Conservation (phyloP, 441 rosid genomes). For the Manihot esculenta region DNA sequence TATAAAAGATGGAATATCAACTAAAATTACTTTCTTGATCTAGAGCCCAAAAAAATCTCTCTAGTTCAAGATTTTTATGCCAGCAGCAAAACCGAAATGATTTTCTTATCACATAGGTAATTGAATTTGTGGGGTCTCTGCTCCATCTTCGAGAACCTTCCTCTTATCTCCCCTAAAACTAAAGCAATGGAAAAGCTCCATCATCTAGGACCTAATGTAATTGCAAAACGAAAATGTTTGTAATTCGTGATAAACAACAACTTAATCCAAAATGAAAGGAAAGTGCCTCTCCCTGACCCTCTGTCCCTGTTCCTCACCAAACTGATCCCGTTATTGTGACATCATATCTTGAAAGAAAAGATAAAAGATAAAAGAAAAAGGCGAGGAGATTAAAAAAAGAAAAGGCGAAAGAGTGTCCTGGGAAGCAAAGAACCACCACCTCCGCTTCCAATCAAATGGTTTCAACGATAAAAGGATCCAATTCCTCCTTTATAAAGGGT, state of each 20-base stretch:
- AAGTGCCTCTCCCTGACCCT: too few relatives aligned
- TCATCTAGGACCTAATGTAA: background rate
- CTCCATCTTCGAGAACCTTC: background rate
- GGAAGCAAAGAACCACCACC: slow-evolving; percentile 35
- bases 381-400: background rate
- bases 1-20: too few relatives aligned
- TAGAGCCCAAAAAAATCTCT: background rate
- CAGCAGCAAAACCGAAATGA: background rate
- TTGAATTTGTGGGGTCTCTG: background rate
- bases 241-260: background rate
- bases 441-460: slow-evolving; percentile 14
- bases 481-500: slow-evolving; percentile 1
- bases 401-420: slow-evolving; percentile 21
- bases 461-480: slow-evolving; percentile 21
- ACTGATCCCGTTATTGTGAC: slow-evolving; percentile 15
- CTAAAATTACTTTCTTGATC: too few relatives aligned
- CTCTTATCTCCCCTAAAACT: background rate
- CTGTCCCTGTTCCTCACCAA: slow-evolving; percentile 22
- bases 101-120: background rate
- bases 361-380: slow-evolving; percentile 14
- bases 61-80: background rate
- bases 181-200: background rate
- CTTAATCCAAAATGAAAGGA: too few relatives aligned
- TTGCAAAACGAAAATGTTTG: background rate
- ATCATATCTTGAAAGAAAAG: slow-evolving; percentile 35